phyloP scores from a whole-genome alignment of 441 rosid genomes.

The Sinapis alba region DNA sequence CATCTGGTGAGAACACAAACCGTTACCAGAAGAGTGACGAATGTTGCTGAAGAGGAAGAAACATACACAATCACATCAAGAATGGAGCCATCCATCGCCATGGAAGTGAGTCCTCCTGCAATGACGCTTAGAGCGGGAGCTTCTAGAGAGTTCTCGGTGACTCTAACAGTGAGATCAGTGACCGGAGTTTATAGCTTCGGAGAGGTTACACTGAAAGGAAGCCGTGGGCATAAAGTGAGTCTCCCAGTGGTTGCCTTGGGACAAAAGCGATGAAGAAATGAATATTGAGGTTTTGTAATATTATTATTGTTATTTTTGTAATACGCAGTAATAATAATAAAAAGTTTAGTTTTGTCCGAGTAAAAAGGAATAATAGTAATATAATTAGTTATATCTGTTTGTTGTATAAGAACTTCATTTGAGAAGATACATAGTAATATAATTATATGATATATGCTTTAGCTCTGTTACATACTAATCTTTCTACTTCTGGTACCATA shows the following conservation, averaged over 20 bases:
- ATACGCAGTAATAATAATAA: slow-evolving; percentile 49
- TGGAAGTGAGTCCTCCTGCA: slow-evolving; percentile 80
- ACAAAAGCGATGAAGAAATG: slow-evolving; percentile 52
- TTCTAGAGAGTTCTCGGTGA: slow-evolving; percentile 63
- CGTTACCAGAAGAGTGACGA: slow-evolving; percentile 74
- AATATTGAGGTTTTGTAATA: slow-evolving; percentile 38
- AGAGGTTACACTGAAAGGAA: slow-evolving; percentile 80
- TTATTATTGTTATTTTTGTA: slow-evolving; percentile 40
- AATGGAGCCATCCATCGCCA: slow-evolving; percentile 85
- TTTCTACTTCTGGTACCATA: background rate
- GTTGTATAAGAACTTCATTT: background rate
- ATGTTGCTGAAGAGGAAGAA: slow-evolving; percentile 75
- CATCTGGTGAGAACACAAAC: slow-evolving; percentile 72
- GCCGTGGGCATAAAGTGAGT: slow-evolving; percentile 87
- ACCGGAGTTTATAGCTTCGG: slow-evolving; percentile 82
- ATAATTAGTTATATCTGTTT: slow-evolving; percentile 26
- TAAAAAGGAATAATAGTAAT: slow-evolving; percentile 25
- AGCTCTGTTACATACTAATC: background rate
- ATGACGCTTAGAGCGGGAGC: slow-evolving; percentile 77
- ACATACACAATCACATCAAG: slow-evolving; percentile 77
- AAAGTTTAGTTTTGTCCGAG: slow-evolving; percentile 24
- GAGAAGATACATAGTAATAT: background rate
- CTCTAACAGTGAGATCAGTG: slow-evolving; percentile 70
- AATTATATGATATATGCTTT: background rate
- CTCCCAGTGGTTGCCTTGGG: slow-evolving; percentile 90